Conservation (phyloP, 306 rosid genomes). For the Trifolium subterraneum region DNA sequence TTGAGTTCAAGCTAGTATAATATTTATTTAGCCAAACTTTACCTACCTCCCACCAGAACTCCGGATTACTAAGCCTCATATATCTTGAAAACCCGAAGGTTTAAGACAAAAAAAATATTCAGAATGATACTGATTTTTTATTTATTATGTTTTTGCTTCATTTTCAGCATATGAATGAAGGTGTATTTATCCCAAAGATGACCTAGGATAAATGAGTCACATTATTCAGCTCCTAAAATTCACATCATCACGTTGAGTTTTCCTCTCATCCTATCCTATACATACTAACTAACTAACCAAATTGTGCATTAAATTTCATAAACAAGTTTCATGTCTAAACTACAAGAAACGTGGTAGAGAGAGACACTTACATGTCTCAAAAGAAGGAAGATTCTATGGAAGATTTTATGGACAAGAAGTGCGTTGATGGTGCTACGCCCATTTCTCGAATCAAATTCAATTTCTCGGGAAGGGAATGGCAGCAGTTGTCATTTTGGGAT, state of each 20-base stretch:
- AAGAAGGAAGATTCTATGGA: too few species aligned
- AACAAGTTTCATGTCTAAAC: too few species aligned
- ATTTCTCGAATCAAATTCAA: too few species aligned
- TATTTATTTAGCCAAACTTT: background rate
- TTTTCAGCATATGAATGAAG: slow-evolving; percentile 12
- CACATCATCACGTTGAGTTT: background rate
- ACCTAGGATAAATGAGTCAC: background rate
- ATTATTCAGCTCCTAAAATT: background rate
- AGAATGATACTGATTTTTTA: background rate
- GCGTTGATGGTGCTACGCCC: too few species aligned
- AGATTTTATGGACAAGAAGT: too few species aligned
- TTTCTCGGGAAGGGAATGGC: too few species aligned
- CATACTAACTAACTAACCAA: background rate
- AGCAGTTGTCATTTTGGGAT: too few species aligned
- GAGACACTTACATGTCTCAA: too few species aligned
- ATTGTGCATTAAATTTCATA: background rate
- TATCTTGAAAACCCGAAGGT: background rate
- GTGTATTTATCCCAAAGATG: background rate
- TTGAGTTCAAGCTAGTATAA: too few species aligned
- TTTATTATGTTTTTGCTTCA: background rate
- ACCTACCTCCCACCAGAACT: background rate
- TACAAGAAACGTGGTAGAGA: too few species aligned
- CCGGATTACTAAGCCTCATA: too few species aligned
- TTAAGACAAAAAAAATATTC: background rate
- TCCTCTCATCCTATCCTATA: background rate